A percentile compares a stretch with the other conserved stretches of the same genome.
These are phyloP conservation scores for Trichoderma breve DNA, from an alignment of 2,329 filamentous ascomycete genomes.

Conservation along the genomic window DNA sequence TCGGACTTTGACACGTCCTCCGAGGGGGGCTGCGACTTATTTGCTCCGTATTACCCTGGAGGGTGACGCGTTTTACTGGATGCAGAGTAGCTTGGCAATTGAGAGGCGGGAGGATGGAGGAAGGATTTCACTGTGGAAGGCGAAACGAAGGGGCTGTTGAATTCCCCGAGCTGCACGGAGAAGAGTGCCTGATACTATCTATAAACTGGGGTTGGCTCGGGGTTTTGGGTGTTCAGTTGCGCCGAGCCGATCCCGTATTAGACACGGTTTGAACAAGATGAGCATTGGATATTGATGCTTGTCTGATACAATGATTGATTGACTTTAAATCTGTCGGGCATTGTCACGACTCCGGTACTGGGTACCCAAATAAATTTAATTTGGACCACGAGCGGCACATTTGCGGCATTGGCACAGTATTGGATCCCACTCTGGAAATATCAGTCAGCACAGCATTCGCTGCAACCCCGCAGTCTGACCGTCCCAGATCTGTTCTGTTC, in stretches of 20 bases:
- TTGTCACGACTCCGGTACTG: background rate
- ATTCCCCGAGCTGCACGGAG: background rate
- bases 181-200: background rate
- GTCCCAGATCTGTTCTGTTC: background rate
- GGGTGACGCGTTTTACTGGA: background rate
- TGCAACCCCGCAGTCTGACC: background rate
- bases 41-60: background rate
- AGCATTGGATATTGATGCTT: background rate
- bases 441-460: background rate
- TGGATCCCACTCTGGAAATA: background rate
- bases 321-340: background rate
- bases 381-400: background rate
- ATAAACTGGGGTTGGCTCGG: background rate
- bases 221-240: background rate
- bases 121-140: background rate
- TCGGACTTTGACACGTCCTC: conserved; percentile 16
- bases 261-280: too few species aligned
- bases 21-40: background rate
- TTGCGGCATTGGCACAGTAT: background rate
- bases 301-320: background rate
- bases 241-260: background rate
- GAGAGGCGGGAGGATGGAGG: background rate
- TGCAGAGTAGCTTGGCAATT: background rate
- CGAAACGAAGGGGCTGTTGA: background rate
- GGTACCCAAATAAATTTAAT: background rate